Evolutionary conservation across 306 rosid species (phyloP), one percentile per base, ranked within the genome.

Genomic region (Styphnolobium japonicum): DNA sequence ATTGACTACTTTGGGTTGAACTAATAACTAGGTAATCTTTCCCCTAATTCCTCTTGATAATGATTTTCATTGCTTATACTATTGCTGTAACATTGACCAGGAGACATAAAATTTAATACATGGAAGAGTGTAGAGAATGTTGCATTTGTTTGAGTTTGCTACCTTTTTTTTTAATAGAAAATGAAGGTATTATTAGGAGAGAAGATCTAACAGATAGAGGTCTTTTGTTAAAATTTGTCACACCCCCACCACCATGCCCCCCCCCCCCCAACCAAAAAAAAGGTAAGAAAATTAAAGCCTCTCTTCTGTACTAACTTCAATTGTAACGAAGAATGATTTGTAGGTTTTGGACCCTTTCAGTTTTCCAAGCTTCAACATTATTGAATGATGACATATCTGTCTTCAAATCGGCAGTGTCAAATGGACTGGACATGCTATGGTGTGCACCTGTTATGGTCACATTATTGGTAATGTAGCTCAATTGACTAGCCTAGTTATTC

Each of bases 291-390:
- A 51, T 76, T 18, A 51, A 49, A 36, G 37, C 61, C 29, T 25
- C 31, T 64, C 65, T 36, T 51, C 15, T 23, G 22, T 52, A 34
- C 65, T 37, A 33, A 21, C 19, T 12, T 75, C 8, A 25, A 10
- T 61, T 34, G 23, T 61, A 49, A 19, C 18, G 10, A 62, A 75
- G 62, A 27, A 76, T 15, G 37, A 76, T 76, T 4, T 6, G 22
- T 63, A 76, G 52, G 71, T 75, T 75, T 75, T 29, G 71, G 18
- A 57, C 46, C 60, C 58, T 40, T 16, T 75, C 33, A 10, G 46
- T 75, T 58, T 49, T 61, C 3, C 48, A 31, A 31, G 63, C 22
- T 33, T 31, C 7, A 46, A 62, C 37, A 12, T 10, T 3, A 37
- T 48, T 31, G 34, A 27, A 31, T 45, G 27, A 15, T 29, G 34